Conservation (phyloP, 1,139 yeast genomes). For the Debaryomyces udenii region DNA sequence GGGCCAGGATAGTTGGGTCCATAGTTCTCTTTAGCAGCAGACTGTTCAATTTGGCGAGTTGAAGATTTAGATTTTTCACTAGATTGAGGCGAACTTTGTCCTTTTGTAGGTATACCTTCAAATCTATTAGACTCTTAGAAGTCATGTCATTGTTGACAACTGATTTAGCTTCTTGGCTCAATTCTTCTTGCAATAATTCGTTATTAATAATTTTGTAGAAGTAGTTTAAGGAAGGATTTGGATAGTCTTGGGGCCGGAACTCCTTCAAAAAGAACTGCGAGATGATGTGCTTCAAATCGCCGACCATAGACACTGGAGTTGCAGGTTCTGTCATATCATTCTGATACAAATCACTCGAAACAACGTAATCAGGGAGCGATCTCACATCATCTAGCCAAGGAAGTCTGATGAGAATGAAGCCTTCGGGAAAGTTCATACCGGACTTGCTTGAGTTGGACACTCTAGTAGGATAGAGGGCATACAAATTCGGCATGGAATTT, state of each 20-base stretch:
- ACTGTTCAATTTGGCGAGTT: slow-evolving; percentile 17
- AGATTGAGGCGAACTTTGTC: slow-evolving; percentile 15
- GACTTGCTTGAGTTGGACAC: slow-evolving; percentile 23
- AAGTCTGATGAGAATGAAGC: slow-evolving; percentile 59
- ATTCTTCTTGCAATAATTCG: slow-evolving; percentile 64
- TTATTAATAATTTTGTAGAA: slow-evolving; percentile 69
- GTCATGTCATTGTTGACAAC: slow-evolving; percentile 22
- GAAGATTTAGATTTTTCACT: slow-evolving; percentile 20
- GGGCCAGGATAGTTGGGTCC: slow-evolving; percentile 18
- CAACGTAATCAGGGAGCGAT: slow-evolving; percentile 39
- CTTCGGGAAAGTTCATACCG: slow-evolving; percentile 52
- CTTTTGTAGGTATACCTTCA: slow-evolving; percentile 13
- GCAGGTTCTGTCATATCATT: slow-evolving; percentile 13
- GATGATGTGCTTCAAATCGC: slow-evolving; percentile 20
- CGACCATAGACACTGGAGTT: slow-evolving; percentile 19
- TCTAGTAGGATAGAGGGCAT: slow-evolving; percentile 61
- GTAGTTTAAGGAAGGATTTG: slow-evolving; percentile 70
- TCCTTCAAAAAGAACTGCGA: slow-evolving; percentile 22
- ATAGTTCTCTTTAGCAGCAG: slow-evolving; percentile 7
- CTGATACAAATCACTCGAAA: slow-evolving; percentile 15
- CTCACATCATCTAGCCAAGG: slow-evolving; percentile 71
- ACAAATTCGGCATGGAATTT: slow-evolving; percentile 60
- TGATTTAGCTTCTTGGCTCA: slow-evolving; percentile 32
- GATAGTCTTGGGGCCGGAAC: slow-evolving; percentile 61
- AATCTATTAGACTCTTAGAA: slow-evolving; percentile 16